Percentiles rank a stretch among this genome's conserved stretches.
Conservation (phyloP, 75 land plant species). For the Sequoia sempervirens region DNA sequence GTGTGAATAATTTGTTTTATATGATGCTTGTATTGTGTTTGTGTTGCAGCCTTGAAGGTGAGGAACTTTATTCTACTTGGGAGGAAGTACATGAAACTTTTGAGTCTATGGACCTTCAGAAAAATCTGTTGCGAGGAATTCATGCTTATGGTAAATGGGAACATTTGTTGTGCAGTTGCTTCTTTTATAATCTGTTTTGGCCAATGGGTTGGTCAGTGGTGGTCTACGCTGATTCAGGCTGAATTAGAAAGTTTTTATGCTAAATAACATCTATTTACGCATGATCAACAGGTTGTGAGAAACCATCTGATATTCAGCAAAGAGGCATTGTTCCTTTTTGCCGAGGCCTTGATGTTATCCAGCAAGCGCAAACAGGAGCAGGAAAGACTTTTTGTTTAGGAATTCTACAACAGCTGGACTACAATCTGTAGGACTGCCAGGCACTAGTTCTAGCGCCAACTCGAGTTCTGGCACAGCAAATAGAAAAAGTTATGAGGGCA, state of each 20-base stretch:
- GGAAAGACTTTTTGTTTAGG: slow-evolving; percentile 77
- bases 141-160: slow-evolving; percentile 56
- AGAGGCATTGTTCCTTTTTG: slow-evolving; percentile 75
- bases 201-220: not conserved
- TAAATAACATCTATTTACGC: not conserved
- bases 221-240: not conserved
- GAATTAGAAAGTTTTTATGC: not conserved
- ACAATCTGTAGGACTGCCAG: slow-evolving; percentile 50
- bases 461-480: slow-evolving; percentile 65
- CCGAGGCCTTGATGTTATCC: slow-evolving; percentile 54
- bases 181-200: not conserved
- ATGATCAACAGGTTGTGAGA: slow-evolving; percentile 49
- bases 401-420: slow-evolving; percentile 63
- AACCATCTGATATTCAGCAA: slow-evolving; percentile 72
- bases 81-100: slow-evolving; percentile 63
- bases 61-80: slow-evolving; percentile 57
- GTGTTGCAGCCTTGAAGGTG: slow-evolving; percentile 27
- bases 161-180: not conserved
- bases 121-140: slow-evolving; percentile 66
- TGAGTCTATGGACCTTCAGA: slow-evolving; percentile 61
- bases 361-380: slow-evolving; percentile 68
- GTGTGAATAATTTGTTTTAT: not conserved
- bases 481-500: slow-evolving; percentile 78
- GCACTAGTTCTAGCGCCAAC: slow-evolving; percentile 70
- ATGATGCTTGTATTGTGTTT: not conserved